phyloP scores from a whole-genome alignment of 345 rosid genomes.

The Ceriops decandra region DNA sequence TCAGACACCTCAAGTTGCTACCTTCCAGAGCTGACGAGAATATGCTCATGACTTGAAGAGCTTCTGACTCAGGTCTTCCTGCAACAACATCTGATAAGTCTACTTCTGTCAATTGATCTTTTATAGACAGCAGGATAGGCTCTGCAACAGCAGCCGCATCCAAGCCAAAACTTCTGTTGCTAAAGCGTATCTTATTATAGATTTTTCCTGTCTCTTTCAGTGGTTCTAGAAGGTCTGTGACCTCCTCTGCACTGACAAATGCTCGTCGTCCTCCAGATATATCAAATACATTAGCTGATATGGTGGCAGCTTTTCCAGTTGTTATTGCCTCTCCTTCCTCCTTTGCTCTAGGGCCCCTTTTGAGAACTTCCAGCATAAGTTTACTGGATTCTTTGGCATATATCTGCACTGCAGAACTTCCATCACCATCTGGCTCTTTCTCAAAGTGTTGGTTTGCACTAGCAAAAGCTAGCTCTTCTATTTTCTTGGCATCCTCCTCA shows the following conservation, averaged over 20 bases:
- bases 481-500: constrained; percentile 58
- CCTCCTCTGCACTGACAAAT: constrained; percentile 76
- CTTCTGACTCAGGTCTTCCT: constrained; percentile 84
- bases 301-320: constrained; percentile 24
- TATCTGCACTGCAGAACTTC: constrained; percentile 88
- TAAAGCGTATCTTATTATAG: constrained; percentile 82
- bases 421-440: constrained; percentile 93
- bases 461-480: constrained; percentile 62
- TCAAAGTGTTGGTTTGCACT: constrained; percentile 68
- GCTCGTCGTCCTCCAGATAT: constrained; percentile 69
- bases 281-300: constrained; percentile 52
- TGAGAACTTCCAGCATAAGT: constrained; percentile 75
- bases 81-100: constrained; percentile 91
- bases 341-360: constrained; percentile 51
- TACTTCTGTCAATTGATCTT: constrained; percentile 68
- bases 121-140: constrained; percentile 64
- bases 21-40: constrained; percentile 77
- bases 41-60: constrained; percentile 80
- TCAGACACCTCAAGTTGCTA: constrained; percentile 54
- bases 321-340: constrained; percentile 30
- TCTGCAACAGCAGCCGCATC: constrained; percentile 78
- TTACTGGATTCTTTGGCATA: constrained; percentile 93
- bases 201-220: constrained; percentile 61
- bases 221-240: constrained; percentile 70
- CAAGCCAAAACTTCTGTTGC: constrained; percentile 83